Evolutionary conservation across 1,284 basidiomycete species (phyloP), one percentile per base, ranked within the genome.

Genomic region (Cerioporus squamosus): DNA sequence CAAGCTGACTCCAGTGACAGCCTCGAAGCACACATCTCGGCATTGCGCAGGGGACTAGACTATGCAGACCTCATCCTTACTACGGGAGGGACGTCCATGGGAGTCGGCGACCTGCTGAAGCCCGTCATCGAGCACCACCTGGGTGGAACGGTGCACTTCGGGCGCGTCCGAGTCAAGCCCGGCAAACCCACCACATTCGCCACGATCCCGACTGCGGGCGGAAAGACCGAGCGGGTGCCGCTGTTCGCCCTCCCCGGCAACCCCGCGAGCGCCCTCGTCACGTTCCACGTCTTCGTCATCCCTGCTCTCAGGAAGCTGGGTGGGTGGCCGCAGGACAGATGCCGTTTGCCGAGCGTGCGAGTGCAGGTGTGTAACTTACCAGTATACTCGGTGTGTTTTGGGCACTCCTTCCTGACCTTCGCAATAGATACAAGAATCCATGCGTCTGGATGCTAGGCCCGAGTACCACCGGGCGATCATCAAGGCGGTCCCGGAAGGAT

Each of bases 81-180:
- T 0, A 96, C 94, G 0, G 94, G 94, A 12, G 94, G 94, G 2
- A 95, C 94, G 2, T 93, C 90, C 5, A 96, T 96, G 94, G 94
- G 94, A 2, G 84, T 94, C 10, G 86, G 86, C 1, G 94, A 96
- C 71, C 79, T 95, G 26, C 75, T 96, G 46, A 95, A 96, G 71
- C 94, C 94, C 1, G 83, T 95, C 53, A 88, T 96, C 60, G 94
- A 96, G 73, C 83, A 87, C 18, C 79, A 89, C 31, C 82, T 95
- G 49, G 69, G 78, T 14, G 94, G 91, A 0, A 86, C 81, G 2
- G 80, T 94, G 15, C 90, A 94, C 67, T 94, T 95, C 70, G 93
- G 93, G 1, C 79, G 93, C 1, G 84, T 88, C 50, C 80, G 79
- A 23, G 79, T 89, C 56, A 90, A 90, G 66, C 87, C 87, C 0